Percentiles rank a stretch among this genome's conserved stretches.
Evolutionary conservation across 345 rosid species (phyloP).

Genomic region (Eucalyptus cladocalyx): DNA sequence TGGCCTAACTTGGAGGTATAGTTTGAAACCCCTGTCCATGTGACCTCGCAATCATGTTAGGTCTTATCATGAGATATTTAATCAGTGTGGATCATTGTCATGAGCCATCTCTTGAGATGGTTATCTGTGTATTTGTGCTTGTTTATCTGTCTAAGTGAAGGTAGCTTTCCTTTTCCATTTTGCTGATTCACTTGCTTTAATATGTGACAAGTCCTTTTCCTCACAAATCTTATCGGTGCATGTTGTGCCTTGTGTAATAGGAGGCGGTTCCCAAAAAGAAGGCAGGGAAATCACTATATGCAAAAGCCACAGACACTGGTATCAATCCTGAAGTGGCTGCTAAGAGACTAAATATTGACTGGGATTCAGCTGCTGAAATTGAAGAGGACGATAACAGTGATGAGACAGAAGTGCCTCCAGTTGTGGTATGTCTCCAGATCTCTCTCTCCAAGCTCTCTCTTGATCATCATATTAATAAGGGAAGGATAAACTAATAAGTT

Average conservation of each 20-base stretch:
- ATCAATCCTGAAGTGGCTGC: conserved; percentile 71
- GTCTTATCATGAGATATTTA: background rate
- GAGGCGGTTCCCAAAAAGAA: conserved; percentile 49
- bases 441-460: background rate
- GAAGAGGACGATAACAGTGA: conserved; percentile 38
- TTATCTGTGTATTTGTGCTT: background rate
- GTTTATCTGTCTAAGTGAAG: background rate
- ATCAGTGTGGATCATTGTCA: background rate
- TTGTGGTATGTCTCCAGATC: conserved; percentile 42
- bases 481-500: background rate
- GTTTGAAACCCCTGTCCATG: background rate
- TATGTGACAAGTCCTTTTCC: background rate
- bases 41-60: background rate
- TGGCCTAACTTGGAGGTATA: conserved; percentile 97
- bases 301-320: conserved; percentile 84
- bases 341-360: conserved; percentile 77
- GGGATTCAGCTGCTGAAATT: conserved; percentile 95
- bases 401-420: conserved; percentile 56
- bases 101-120: background rate
- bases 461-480: background rate
- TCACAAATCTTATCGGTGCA: background rate
- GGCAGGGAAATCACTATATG: conserved; percentile 66
- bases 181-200: background rate
- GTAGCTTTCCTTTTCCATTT: background rate
- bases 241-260: conserved; percentile 14